Percentiles rank a stretch among this genome's conserved stretches.
These are phyloP conservation scores for Blastomyces silverae DNA, from an alignment of 2,329 filamentous ascomycete genomes.

Conservation along the genomic window DNA sequence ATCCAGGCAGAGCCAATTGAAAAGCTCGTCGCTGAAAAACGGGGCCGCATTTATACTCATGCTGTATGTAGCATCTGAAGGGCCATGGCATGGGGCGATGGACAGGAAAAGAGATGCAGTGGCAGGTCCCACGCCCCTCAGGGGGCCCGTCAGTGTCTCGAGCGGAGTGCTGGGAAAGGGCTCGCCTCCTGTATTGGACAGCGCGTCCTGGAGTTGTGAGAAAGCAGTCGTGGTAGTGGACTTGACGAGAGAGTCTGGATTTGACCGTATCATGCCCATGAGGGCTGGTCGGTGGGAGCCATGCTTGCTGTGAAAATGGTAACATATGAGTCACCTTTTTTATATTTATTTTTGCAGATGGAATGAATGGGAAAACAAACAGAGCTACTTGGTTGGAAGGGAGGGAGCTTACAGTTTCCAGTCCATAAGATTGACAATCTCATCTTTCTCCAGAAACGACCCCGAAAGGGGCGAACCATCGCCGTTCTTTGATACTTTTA, in stretches of 20 bases:
- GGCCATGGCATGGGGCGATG: conserved; percentile 21
- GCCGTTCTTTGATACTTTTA: conserved; percentile 20
- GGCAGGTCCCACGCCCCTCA: conserved; percentile 40
- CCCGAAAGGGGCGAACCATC: conserved; percentile 8
- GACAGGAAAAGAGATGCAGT: conserved; percentile 41
- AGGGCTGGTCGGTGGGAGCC: conserved; percentile 37
- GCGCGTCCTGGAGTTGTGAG: conserved; percentile 20
- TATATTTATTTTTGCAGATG: too few species aligned
- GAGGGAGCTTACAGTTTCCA: conserved; percentile 40
- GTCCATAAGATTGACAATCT: conserved; percentile 36
- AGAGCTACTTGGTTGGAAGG: too few species aligned
- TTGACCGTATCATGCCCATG: conserved; percentile 37
- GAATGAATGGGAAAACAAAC: neutral
- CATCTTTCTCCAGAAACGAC: conserved; percentile 29
- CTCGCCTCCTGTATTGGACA: conserved; percentile 13
- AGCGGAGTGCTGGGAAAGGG: conserved; percentile 31
- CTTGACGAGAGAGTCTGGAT: conserved; percentile 26
- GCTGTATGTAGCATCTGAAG: neutral
- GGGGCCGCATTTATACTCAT: conserved; percentile 26
- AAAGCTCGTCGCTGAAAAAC: conserved; percentile 42
- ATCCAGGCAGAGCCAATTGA: conserved; percentile 34
- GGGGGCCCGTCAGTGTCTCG: conserved; percentile 30
- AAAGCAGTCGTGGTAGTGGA: conserved; percentile 29
- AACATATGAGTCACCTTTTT: conserved; percentile 4
- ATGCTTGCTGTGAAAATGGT: conserved; percentile 31